Evolutionary conservation across 1,284 basidiomycete species (phyloP), one percentile per base, ranked within the genome.

Genomic region (Pulveroboletus sp.): DNA sequence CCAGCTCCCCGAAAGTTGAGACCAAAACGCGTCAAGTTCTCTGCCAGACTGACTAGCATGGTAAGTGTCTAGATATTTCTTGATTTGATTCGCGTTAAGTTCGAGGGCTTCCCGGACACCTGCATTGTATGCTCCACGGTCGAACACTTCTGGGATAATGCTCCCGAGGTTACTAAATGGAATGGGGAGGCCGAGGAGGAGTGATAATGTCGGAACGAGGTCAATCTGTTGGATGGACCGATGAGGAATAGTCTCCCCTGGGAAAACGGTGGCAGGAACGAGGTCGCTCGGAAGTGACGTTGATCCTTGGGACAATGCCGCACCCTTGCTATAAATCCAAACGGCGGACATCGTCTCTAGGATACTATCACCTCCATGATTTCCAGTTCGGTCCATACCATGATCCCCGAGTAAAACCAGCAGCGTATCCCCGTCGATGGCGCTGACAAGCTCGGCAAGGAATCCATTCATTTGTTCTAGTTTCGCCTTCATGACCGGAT

Each of bases 141-240:
- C 67, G 70, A 99, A 98, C 18, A 95, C 75, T 68, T 99, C 96
- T 0, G 96, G 96, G 25, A 99, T 92, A 56, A 97, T 77, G 2
- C 82, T 84, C 0, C 97, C 97, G 17, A 99, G 86, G 65, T 94
- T 98, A 74, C 96, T 98, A 78, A 91, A 98, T 0, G 97, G 97
- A 47, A 99, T 91, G 0, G 95, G 94, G 4, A 97, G 75, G 22
- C 96, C 96, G 14, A 99, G 85, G 10, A 98, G 83, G n/a, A 98
- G 82, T 3, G 94, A 87, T 29, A 99, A 73, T 0, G 94, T 91
- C 0, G 96, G 94, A 0, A 98, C 86, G 33, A 99, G 79, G 74
- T 98, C 96, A 65, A 99, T 97, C 75, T 99, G 97, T 62, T 96
- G 89, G 49, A 96, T 81, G 17, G 81, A 81, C 10, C 95, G 85